These are phyloP conservation scores for Phyllosticta citriasiana DNA, from an alignment of 2,329 filamentous ascomycete genomes.

Conservation along the genomic window DNA sequence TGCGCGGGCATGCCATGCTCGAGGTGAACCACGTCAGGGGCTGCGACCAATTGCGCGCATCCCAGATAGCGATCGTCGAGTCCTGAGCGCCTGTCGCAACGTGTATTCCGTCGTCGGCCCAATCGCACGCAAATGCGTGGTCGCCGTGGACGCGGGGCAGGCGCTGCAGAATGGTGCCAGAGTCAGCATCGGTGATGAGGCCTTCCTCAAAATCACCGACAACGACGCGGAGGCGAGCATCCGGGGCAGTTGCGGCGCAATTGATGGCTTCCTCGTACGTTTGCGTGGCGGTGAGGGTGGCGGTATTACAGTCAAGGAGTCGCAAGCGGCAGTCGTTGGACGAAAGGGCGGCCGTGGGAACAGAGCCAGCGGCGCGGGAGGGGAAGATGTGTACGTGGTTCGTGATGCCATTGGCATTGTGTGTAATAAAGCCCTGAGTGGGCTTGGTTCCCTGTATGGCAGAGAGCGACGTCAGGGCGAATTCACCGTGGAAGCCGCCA, in stretches of 20 bases:
- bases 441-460: conserved; percentile 24
- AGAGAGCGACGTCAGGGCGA: conserved; percentile 38
- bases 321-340: conserved; percentile 49
- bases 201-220: conserved; percentile 60
- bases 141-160: conserved; percentile 54
- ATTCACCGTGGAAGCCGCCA: conserved; percentile 49
- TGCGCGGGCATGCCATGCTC: conserved; percentile 59
- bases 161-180: conserved; percentile 45
- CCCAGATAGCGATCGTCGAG: conserved; percentile 63
- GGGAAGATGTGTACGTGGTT: conserved; percentile 48
- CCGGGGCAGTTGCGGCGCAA: conserved; percentile 61
- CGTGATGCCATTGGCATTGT: conserved; percentile 44
- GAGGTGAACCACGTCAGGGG: conserved; percentile 47
- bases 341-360: conserved; percentile 43
- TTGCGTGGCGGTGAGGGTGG: conserved; percentile 47
- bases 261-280: conserved; percentile 57
- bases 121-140: conserved; percentile 67
- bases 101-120: conserved; percentile 67
- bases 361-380: conserved; percentile 34
- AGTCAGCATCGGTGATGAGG: conserved; percentile 59
- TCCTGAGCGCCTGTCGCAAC: conserved; percentile 73
- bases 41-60: conserved; percentile 58
- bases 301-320: conserved; percentile 44
- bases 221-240: conserved; percentile 59
- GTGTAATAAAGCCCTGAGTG: conserved; percentile 39